Conservation (phyloP, 495 filamentous ascomycete genomes). For the Tricharina praecox region DNA sequence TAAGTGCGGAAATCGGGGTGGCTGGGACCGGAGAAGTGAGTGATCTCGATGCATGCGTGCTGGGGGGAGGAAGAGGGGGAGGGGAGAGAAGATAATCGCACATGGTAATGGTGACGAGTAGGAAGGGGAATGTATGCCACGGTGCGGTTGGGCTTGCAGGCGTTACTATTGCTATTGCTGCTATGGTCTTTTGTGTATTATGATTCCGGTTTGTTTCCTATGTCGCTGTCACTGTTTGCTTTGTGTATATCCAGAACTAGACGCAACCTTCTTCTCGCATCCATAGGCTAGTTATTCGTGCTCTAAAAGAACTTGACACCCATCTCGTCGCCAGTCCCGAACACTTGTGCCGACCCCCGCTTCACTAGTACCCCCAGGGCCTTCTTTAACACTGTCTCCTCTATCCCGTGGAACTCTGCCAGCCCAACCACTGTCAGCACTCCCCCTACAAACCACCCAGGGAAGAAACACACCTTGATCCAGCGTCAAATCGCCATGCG, state of each 20-base stretch:
- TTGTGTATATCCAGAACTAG: no score
- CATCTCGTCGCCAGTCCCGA: constrained; percentile 58
- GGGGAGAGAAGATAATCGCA: not conserved
- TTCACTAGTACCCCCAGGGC: constrained; percentile 68
- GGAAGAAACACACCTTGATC: constrained; percentile 35
- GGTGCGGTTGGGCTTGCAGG: no score
- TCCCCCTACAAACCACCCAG: no score
- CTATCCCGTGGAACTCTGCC: constrained; percentile 80
- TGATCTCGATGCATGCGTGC: not conserved
- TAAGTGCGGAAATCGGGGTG: not conserved
- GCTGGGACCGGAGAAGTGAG: not conserved
- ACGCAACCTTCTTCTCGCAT: no score
- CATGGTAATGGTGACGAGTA: no score
- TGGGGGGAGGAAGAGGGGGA: no score
- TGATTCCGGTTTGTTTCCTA: not conserved
- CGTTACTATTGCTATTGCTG: no score
- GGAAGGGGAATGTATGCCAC: no score
- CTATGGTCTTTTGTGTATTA: not conserved
- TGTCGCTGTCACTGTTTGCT: no score
- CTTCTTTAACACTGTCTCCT: constrained; percentile 58
- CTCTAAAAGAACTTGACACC: constrained; percentile 91
- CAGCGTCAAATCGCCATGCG: constrained; percentile 46
- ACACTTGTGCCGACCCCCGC: constrained; percentile 79
- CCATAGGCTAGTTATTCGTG: no score
- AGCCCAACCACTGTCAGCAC: not conserved